Evolutionary conservation across 106 monocot genomes (phyloP).

Genomic region (Allium cepa): DNA sequence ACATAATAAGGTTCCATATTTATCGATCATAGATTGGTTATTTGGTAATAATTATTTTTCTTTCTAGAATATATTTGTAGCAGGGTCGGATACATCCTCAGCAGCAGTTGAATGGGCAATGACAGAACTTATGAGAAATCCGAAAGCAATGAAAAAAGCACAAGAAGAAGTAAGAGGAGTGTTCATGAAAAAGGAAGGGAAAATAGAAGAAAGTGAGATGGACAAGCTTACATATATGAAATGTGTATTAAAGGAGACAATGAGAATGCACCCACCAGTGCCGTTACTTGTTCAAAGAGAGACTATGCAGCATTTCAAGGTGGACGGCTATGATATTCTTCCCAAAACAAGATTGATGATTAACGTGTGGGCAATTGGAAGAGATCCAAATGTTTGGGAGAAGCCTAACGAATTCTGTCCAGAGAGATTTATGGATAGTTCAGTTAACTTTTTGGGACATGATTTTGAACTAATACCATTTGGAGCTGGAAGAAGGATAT

Average conservation of each 20-base stretch:
- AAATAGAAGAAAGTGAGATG: constrained; percentile 3
- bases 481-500: constrained; percentile 11
- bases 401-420: neutral
- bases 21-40: too few relatives aligned
- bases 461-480: constrained; percentile 6
- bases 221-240: constrained; percentile 1
- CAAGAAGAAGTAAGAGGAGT: constrained; percentile 7
- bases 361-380: constrained; percentile 8
- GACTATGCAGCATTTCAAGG: neutral
- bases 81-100: constrained; percentile 6
- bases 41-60: neutral
- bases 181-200: neutral
- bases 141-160: constrained; percentile 11
- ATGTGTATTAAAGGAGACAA: neutral
- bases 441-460: neutral
- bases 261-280: neutral
- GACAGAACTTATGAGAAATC: constrained; percentile 15
- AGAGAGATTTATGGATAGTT: neutral
- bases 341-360: constrained; percentile 1
- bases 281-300: neutral
- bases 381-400: constrained; percentile 2
- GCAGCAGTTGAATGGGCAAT: constrained; percentile 13
- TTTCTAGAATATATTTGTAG: constrained; percentile 14
- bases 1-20: too few relatives aligned
- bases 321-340: neutral